Conservation (phyloP, 352 stramenopile species). For the Pythium myriotylum region DNA sequence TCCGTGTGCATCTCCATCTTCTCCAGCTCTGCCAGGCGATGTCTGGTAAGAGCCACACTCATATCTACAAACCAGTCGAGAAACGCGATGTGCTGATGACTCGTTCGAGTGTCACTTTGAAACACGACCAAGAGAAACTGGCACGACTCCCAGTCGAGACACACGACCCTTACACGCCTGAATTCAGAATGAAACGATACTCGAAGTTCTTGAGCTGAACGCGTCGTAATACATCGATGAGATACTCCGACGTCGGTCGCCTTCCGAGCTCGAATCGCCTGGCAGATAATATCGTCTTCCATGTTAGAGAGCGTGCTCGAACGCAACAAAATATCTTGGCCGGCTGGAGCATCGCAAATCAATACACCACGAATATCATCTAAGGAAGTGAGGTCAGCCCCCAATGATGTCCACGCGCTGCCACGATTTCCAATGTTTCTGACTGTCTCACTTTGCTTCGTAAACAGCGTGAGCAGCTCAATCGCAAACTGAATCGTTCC, state of each 20-base stretch:
- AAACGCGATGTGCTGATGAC: not conserved
- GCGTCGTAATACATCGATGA: not conserved
- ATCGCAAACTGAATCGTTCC: not conserved
- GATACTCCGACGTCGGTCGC: not conserved
- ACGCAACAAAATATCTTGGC: not conserved
- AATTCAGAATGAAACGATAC: not conserved
- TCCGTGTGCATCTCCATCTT: constrained; percentile 2
- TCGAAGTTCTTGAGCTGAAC: not conserved
- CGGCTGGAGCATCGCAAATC: not conserved
- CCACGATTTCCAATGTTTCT: not conserved
- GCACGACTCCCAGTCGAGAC: not conserved
- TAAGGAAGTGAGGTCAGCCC: not conserved
- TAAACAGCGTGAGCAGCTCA: not conserved
- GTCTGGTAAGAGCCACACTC: not conserved
- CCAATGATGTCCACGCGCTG: constrained; percentile 9
- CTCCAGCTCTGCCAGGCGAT: constrained; percentile 5
- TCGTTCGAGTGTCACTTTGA: not conserved
- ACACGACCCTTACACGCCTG: constrained; percentile 12
- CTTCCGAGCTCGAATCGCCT: not conserved
- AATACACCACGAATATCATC: constrained; percentile 6
- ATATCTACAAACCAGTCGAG: constrained; percentile 6
- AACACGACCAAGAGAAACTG: constrained; percentile 10
- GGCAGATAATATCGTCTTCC: constrained; percentile 9
- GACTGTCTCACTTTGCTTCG: not conserved
- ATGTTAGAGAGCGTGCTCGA: constrained; percentile 10